phyloP scores from a whole-genome alignment of 495 filamentous ascomycete genomes.

The Penicillium simplicissimum region DNA sequence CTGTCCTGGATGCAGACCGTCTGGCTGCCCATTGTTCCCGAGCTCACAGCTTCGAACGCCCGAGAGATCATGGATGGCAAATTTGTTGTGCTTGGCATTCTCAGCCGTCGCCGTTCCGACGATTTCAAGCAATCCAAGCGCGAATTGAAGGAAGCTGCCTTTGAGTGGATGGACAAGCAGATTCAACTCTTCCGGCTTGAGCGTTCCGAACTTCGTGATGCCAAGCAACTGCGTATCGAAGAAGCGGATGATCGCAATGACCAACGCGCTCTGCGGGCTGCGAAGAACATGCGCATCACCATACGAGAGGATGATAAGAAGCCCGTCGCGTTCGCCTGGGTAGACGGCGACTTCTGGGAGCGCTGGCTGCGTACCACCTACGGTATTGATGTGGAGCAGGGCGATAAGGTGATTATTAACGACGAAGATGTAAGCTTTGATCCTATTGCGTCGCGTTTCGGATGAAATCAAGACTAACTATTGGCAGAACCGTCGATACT shows the following conservation, averaged over 20 bases:
- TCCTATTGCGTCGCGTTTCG: background rate
- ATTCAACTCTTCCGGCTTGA: slow-evolving; percentile 85
- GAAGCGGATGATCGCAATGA: slow-evolving; percentile 94
- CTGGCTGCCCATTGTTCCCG: slow-evolving; percentile 97
- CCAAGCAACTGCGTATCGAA: slow-evolving; percentile 92
- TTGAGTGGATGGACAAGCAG: slow-evolving; percentile 98
- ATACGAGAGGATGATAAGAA: slow-evolving; percentile 85
- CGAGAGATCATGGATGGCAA: slow-evolving; percentile 92
- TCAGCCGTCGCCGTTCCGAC: slow-evolving; percentile 75
- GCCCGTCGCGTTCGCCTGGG: slow-evolving; percentile 96
- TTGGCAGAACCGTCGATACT: slow-evolving; percentile 81
- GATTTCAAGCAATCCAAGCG: slow-evolving; percentile 76
- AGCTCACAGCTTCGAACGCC: slow-evolving; percentile 87
- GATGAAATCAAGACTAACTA: slow-evolving; percentile 29
- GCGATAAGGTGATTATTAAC: slow-evolving; percentile 93
- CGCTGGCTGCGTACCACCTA: slow-evolving; percentile 93
- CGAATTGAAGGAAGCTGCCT: slow-evolving; percentile 92
- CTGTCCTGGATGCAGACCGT: slow-evolving; percentile 92
- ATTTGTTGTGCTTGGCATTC: slow-evolving; percentile 86
- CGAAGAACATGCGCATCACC: slow-evolving; percentile 87
- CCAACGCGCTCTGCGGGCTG: slow-evolving; percentile 78
- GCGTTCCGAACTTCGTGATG: slow-evolving; percentile 85
- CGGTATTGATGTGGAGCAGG: slow-evolving; percentile 80
- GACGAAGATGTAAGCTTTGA: slow-evolving; percentile 83
- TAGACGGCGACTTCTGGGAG: slow-evolving; percentile 97